Evolutionary conservation across 2,329 filamentous ascomycete species (phyloP).

Genomic region (Ramularia endophylla): DNA sequence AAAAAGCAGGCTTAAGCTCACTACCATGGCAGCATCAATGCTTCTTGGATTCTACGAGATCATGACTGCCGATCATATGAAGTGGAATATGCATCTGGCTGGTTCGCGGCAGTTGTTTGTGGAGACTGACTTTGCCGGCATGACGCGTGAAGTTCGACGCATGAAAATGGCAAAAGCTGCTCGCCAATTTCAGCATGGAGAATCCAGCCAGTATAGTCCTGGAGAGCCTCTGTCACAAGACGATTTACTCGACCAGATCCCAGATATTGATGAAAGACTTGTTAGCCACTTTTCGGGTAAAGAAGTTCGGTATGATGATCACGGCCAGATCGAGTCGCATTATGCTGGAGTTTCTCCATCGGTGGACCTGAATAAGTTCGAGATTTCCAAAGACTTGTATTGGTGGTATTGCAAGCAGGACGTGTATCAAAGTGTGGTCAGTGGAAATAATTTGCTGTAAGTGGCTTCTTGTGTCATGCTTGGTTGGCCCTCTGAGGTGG

Average conservation of each 20-base stretch:
- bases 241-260: conserved; percentile 29
- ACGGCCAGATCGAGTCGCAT: conserved; percentile 44
- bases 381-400: conserved; percentile 76
- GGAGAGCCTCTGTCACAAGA: conserved; percentile 18
- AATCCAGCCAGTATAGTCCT: conserved; percentile 9
- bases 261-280: conserved; percentile 51
- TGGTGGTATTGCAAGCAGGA: conserved; percentile 99
- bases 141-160: conserved; percentile 65
- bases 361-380: conserved; percentile 68
- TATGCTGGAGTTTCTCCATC: conserved; percentile 24
- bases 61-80: conserved; percentile 87
- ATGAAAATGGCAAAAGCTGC: conserved; percentile 50
- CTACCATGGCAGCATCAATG: conserved; percentile 82
- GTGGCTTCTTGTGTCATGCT: conserved; percentile 33
- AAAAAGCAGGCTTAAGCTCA: conserved; percentile 63
- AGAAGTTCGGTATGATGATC: conserved; percentile 53
- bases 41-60: conserved; percentile 90
- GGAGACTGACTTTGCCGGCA: conserved; percentile 71
- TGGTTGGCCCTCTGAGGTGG: background rate
- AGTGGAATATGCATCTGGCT: conserved; percentile 89
- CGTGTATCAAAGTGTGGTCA: conserved; percentile 81
- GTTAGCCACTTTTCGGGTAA: conserved; percentile 55
- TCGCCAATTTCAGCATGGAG: conserved; percentile 23
- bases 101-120: conserved; percentile 76
- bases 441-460: conserved; percentile 79